These are phyloP conservation scores for Posidonia oceanica DNA, from an alignment of 116 monocot species.

Conservation along the genomic window DNA sequence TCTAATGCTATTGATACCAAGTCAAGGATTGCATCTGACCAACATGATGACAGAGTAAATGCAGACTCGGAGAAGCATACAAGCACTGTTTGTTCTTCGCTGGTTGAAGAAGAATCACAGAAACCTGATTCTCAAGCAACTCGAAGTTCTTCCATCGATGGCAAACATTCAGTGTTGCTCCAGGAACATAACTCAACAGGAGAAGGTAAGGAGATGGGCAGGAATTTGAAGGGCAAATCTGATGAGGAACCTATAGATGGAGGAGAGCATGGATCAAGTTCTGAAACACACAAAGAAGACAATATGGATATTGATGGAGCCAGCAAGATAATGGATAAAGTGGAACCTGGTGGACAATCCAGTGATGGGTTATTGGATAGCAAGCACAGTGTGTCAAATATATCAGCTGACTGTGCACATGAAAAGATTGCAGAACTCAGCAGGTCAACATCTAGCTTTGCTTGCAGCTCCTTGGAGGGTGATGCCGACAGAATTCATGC, in stretches of 20 bases:
- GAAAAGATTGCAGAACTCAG: conserved; percentile 3
- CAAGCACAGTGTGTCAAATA: conserved; percentile 1
- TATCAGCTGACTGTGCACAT: conserved; percentile 2
- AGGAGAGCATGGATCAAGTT: conserved; percentile 4
- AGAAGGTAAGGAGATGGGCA: conserved; percentile 2
- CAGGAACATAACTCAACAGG: conserved; percentile 20
- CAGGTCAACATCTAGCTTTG: not conserved
- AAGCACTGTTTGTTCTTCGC: conserved; percentile 7
- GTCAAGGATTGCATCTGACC: conserved; percentile 5
- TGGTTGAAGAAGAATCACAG: conserved; percentile 3
- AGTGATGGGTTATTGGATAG: conserved; percentile 8
- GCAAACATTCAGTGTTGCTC: not conserved
- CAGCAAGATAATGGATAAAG: conserved; percentile 8
- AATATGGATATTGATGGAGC: conserved; percentile 7
- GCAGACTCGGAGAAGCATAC: conserved; percentile 22
- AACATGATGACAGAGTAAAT: conserved; percentile 13
- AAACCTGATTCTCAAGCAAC: conserved; percentile 1
- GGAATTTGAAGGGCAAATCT: conserved; percentile 10
- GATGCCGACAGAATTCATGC: not conserved
- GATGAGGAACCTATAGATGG: conserved; percentile 10
- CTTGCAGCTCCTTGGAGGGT: conserved; percentile 6
- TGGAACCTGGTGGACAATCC: conserved; percentile 6
- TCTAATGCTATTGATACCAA: conserved; percentile 15
- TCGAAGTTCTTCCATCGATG: conserved; percentile 7
- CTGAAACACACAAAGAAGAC: conserved; percentile 13